Evolutionary conservation across 2,329 filamentous ascomycete genomes (phyloP).

Genomic region (Cladophialophora psammophila): DNA sequence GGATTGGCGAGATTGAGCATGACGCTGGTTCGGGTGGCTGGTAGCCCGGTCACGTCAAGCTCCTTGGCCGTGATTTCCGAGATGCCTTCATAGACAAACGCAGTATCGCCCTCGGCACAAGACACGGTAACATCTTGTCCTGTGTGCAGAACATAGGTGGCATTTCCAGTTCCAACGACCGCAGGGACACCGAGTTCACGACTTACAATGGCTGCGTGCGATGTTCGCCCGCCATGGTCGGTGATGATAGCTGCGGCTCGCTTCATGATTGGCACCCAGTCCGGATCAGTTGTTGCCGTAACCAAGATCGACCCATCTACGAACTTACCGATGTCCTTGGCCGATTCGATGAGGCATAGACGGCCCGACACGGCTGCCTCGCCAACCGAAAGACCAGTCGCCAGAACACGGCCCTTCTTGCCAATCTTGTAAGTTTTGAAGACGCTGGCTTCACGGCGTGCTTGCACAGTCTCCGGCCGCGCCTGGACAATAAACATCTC

Average conservation of each 20-base stretch:
- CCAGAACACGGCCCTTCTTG: constrained; percentile 43
- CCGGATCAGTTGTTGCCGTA: constrained; percentile 48
- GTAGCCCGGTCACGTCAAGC: constrained; percentile 43
- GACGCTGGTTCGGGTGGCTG: constrained; percentile 43
- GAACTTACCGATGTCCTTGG: constrained; percentile 46
- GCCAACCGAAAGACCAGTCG: constrained; percentile 46
- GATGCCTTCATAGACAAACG: constrained; percentile 50
- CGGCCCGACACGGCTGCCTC: constrained; percentile 46
- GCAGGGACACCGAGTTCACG: constrained; percentile 51
- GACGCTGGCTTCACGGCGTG: constrained; percentile 43
- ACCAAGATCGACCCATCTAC: constrained; percentile 48
- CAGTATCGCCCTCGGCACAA: constrained; percentile 49
- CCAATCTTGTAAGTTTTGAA: constrained; percentile 47
- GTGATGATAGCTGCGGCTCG: constrained; percentile 49
- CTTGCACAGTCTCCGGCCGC: constrained; percentile 50
- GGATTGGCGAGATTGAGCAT: constrained; percentile 53
- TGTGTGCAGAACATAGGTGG: constrained; percentile 49
- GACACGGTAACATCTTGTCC: constrained; percentile 51
- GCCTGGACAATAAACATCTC: constrained; percentile 50
- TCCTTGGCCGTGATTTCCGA: constrained; percentile 46
- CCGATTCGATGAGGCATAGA: constrained; percentile 46
- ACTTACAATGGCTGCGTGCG: constrained; percentile 53
- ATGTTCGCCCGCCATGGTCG: constrained; percentile 45
- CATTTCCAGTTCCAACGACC: constrained; percentile 48
- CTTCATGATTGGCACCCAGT: constrained; percentile 53